phyloP scores from a whole-genome alignment of 495 filamentous ascomycete species.

The Daldinia caldariorum region DNA sequence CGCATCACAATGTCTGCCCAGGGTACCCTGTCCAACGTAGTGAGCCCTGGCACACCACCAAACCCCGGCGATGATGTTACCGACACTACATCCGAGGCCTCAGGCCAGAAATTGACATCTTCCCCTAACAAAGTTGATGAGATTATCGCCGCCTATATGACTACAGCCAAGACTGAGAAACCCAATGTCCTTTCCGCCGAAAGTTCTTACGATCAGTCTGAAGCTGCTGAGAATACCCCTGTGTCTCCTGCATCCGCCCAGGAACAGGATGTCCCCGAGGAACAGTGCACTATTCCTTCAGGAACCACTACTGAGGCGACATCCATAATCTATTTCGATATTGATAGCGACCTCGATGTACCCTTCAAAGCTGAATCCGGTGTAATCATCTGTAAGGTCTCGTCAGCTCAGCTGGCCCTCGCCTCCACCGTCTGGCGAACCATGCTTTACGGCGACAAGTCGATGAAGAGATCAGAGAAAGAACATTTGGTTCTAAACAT shows the following conservation, averaged over 20 bases:
- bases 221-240: not conserved
- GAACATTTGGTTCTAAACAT: not conserved
- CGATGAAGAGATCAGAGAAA: not conserved
- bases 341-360: not conserved
- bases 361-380: not conserved
- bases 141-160: not conserved
- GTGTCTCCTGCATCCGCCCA: not conserved
- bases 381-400: not conserved
- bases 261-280: not conserved
- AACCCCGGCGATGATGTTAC: not conserved
- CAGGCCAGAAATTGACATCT: not conserved
- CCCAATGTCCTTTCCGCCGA: not conserved
- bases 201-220: not conserved
- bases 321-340: not conserved
- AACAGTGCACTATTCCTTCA: not conserved
- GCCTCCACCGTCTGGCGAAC: not conserved
- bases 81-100: not conserved
- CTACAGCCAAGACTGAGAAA: not conserved
- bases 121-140: not conserved
- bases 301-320: not conserved
- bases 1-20: not conserved
- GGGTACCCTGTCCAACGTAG: not conserved
- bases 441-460: not conserved
- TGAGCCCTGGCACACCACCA: not conserved
- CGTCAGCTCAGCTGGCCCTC: not conserved